A percentile compares a stretch with the other conserved stretches of the same genome.
Conservation (phyloP, 129 eudicot species). For the Tanacetum coccineum region DNA sequence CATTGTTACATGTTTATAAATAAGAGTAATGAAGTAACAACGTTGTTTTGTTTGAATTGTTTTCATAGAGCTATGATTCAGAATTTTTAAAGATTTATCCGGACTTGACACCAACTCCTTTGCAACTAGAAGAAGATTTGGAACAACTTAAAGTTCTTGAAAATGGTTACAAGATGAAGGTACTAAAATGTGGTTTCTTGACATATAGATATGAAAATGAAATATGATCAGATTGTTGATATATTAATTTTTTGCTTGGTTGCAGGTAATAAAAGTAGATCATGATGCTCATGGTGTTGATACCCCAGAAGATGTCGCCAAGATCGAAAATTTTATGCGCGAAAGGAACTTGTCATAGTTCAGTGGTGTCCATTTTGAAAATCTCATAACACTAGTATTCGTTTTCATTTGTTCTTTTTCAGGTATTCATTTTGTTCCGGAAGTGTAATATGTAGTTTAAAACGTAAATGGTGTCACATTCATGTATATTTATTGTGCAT, state of each 20-base stretch:
- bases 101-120: conserved; percentile 73
- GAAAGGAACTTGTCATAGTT: conserved; percentile 72
- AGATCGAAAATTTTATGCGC: conserved; percentile 69
- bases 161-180: conserved; percentile 99
- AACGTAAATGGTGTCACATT: background rate
- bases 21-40: background rate
- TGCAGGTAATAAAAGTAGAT: conserved; percentile 88
- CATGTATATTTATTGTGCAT: conserved; percentile 16
- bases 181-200: conserved; percentile 27
- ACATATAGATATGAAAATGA: background rate
- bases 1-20: background rate
- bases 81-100: conserved; percentile 73
- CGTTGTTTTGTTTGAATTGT: too few species aligned
- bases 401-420: conserved; percentile 6
- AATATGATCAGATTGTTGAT: background rate
- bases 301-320: conserved; percentile 88
- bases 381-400: conserved; percentile 11
- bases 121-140: conserved; percentile 97
- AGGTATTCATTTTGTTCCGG: background rate
- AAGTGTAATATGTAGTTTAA: conserved; percentile 16
- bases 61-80: conserved; percentile 68
- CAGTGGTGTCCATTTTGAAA: conserved; percentile 10
- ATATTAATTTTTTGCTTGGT: background rate
- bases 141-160: conserved; percentile 97
- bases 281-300: conserved; percentile 97